Percentiles rank a stretch among this genome's conserved stretches.
These are phyloP conservation scores for Monosporascus sp. DNA, from an alignment of 2,329 filamentous ascomycete species.

Conservation along the genomic window DNA sequence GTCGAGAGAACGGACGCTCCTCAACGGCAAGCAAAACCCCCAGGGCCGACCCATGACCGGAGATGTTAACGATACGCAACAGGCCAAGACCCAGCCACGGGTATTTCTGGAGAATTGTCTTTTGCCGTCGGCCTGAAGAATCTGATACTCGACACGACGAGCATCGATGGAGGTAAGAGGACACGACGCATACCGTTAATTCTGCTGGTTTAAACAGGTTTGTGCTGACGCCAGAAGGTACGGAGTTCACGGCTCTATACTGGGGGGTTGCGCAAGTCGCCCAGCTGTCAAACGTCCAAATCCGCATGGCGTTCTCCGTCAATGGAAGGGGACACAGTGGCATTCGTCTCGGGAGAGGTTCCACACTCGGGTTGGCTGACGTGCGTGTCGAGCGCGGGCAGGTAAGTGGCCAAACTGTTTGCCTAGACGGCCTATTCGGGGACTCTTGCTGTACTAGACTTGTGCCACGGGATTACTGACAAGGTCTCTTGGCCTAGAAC, in stretches of 20 bases:
- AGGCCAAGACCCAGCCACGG: conserved; percentile 32
- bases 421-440: no score
- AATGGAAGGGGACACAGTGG: conserved; percentile 36
- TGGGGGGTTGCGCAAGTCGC: conserved; percentile 41
- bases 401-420: conserved; percentile 14
- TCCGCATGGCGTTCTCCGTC: conserved; percentile 32
- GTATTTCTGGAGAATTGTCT: conserved; percentile 31
- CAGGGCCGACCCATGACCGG: background rate
- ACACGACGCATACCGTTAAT: background rate
- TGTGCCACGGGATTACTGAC: no score
- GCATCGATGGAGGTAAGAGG: conserved; percentile 25
- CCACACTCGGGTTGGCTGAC: conserved; percentile 35
- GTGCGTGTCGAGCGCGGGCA: conserved; percentile 36
- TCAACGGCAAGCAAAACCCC: conserved; percentile 23
- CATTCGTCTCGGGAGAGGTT: conserved; percentile 35
- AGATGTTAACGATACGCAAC: conserved; percentile 7
- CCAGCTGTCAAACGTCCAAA: conserved; percentile 38
- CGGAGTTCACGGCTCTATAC: conserved; percentile 33
- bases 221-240: conserved; percentile 16
- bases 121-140: conserved; percentile 41
- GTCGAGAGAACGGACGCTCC: conserved; percentile 23
- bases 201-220: background rate
- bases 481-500: conserved; percentile 20
- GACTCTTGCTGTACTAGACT: background rate
- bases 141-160: conserved; percentile 36